Evolutionary conservation across 2,329 filamentous ascomycete species (phyloP).

Genomic region (Cryphonectria japonica): DNA sequence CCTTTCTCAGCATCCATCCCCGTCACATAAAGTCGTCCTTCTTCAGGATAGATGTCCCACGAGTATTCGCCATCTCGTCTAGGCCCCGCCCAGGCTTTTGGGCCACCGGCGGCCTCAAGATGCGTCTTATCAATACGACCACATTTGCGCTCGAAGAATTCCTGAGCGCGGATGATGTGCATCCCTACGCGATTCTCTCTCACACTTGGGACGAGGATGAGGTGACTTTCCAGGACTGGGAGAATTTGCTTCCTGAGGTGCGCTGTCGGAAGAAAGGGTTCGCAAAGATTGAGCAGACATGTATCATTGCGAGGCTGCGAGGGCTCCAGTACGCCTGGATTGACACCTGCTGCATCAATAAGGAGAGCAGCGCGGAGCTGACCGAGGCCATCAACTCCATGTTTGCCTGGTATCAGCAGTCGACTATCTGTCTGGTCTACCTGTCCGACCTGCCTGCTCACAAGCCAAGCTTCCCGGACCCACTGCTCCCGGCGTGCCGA

Average conservation of each 20-base stretch:
- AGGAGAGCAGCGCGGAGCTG: constrained; percentile 27
- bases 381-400: constrained; percentile 31
- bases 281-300: constrained; percentile 19
- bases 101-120: constrained; percentile 15
- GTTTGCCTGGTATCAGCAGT: constrained; percentile 29
- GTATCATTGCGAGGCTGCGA: constrained; percentile 14
- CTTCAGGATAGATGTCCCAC: not conserved
- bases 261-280: constrained; percentile 9
- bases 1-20: not conserved
- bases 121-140: constrained; percentile 17
- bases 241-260: not conserved
- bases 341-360: constrained; percentile 28
- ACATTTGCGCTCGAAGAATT: constrained; percentile 13
- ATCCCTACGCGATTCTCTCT: constrained; percentile 35
- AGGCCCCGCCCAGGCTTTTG: not conserved
- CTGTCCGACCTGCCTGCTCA: constrained; percentile 21
- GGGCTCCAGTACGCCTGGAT: constrained; percentile 23
- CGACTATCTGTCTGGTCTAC: constrained; percentile 27
- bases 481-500: constrained; percentile 18
- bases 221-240: constrained; percentile 33
- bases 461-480: constrained; percentile 3
- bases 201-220: constrained; percentile 37
- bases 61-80: not conserved
- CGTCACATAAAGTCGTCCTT: not conserved
- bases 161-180: not conserved